phyloP scores from a whole-genome alignment of 2,329 filamentous ascomycete species.

The Epichloe glyceriae region DNA sequence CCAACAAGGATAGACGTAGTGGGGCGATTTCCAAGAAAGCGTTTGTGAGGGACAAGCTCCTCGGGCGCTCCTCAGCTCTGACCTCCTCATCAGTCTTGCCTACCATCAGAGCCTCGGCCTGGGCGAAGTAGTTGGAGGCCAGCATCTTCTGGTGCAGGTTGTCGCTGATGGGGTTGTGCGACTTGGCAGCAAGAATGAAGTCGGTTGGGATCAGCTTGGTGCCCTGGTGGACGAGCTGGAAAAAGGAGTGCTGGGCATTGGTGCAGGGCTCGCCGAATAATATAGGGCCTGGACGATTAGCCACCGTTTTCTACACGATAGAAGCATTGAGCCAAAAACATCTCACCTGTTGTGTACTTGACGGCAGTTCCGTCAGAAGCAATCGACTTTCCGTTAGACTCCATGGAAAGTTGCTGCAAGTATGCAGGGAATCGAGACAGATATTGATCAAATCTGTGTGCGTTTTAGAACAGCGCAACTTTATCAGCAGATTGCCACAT shows the following conservation, averaged over 20 bases:
- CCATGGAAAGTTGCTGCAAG: slow-evolving; percentile 98
- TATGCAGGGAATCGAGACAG: slow-evolving; percentile 98
- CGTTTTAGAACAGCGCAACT: slow-evolving; percentile 2
- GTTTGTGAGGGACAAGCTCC: slow-evolving; percentile 89
- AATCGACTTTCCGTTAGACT: slow-evolving; percentile 97
- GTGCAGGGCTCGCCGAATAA: slow-evolving; percentile 97
- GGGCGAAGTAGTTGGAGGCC: slow-evolving; percentile 82
- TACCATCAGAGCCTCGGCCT: slow-evolving; percentile 82
- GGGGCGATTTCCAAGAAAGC: slow-evolving; percentile 93
- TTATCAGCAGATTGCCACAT: background rate
- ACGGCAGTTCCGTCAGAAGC: slow-evolving; percentile 79
- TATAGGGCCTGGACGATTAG: slow-evolving; percentile 48
- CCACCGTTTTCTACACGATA: too few species aligned
- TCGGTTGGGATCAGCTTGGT: slow-evolving; percentile 98
- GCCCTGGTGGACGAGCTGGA: slow-evolving; percentile 97
- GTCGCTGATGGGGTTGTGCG: slow-evolving; percentile 86
- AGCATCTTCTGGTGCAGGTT: slow-evolving; percentile 97
- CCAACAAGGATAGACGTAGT: slow-evolving; percentile 88
- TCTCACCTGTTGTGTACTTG: slow-evolving; percentile 79
- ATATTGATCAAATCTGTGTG: slow-evolving; percentile 82
- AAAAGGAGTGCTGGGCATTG: slow-evolving; percentile 99
- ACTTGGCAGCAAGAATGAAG: slow-evolving; percentile 92
- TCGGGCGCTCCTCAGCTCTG: slow-evolving; percentile 59
- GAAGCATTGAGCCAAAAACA: background rate
- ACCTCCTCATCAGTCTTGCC: slow-evolving; percentile 76